Percentiles rank a stretch among this genome's conserved stretches.
phyloP scores from a whole-genome alignment of 768 basidiomycete species.

The Russula earlei region DNA sequence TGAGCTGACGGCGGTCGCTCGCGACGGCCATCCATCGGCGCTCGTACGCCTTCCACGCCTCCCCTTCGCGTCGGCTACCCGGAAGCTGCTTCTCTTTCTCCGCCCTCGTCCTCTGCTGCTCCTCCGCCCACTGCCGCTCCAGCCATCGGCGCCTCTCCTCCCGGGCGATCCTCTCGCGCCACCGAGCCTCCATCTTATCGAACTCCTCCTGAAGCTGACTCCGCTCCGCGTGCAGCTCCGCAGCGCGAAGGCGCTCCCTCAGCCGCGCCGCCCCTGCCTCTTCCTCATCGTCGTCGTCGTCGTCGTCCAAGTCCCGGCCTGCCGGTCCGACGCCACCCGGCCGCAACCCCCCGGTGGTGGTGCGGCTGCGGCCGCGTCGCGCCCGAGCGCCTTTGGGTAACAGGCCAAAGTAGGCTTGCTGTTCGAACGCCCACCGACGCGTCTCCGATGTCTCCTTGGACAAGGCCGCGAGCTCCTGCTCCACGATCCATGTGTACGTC shows the following conservation, averaged over 20 bases:
- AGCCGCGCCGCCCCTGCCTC: not conserved
- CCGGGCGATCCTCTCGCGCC: constrained; percentile 40
- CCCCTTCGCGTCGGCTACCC: constrained; percentile 35
- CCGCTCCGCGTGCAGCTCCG: constrained; percentile 26
- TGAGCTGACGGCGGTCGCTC: constrained; percentile 32
- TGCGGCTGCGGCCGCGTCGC: not conserved
- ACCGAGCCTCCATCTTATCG: constrained; percentile 41
- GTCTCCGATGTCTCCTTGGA: constrained; percentile 41
- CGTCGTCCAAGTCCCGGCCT: constrained; percentile 3
- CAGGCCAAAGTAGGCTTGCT: constrained; percentile 30
- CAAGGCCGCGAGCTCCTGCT: constrained; percentile 40
- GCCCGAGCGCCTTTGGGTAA: not conserved
- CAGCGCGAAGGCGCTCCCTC: constrained; percentile 9
- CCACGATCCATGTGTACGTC: constrained; percentile 35
- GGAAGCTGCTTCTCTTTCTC: constrained; percentile 29
- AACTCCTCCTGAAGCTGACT: constrained; percentile 46
- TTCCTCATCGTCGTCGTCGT: not conserved
- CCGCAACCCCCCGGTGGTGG: not conserved
- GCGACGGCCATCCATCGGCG: constrained; percentile 26
- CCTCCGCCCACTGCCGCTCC: constrained; percentile 30
- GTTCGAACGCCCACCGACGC: constrained; percentile 57
- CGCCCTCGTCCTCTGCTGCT: constrained; percentile 35
- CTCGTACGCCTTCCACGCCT: constrained; percentile 61
- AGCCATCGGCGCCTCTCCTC: constrained; percentile 33
- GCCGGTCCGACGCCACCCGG: not conserved